Percentiles rank a stretch among this genome's conserved stretches.
Conservation (phyloP, 2,329 filamentous ascomycete genomes). For the Pseudocercospora ulei region DNA sequence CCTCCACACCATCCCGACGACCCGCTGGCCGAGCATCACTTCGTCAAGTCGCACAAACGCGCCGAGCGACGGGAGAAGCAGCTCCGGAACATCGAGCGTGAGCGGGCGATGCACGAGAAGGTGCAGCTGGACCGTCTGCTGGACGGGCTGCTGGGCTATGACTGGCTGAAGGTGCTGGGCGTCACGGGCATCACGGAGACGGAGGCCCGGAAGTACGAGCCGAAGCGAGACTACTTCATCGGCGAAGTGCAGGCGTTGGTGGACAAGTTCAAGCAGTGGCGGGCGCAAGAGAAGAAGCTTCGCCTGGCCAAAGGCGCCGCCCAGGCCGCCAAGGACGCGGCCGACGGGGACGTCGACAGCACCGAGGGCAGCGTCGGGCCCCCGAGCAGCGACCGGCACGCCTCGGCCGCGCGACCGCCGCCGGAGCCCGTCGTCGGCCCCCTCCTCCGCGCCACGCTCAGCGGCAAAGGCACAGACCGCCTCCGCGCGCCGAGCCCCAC, state of each 20-base stretch:
- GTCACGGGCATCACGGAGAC: conserved; percentile 75
- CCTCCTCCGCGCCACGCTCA: conserved; percentile 31
- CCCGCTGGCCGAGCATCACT: conserved; percentile 49
- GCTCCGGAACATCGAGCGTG: conserved; percentile 57
- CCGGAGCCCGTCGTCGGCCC: conserved; percentile 55
- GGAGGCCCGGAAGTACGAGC: conserved; percentile 77
- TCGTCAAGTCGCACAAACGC: conserved; percentile 50
- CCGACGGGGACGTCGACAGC: conserved; percentile 35
- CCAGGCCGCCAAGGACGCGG: conserved; percentile 42
- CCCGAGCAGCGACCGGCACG: conserved; percentile 61
- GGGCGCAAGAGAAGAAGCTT: conserved; percentile 74
- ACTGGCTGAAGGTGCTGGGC: conserved; percentile 89
- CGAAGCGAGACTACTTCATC: conserved; percentile 75
- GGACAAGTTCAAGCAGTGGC: conserved; percentile 81
- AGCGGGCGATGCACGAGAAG: conserved; percentile 57
- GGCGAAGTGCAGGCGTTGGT: conserved; percentile 70
- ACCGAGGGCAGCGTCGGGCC: conserved; percentile 41
- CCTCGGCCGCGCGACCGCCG: conserved; percentile 60
- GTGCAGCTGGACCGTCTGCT: conserved; percentile 57
- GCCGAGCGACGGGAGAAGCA: conserved; percentile 59
- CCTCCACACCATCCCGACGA: conserved; percentile 39
- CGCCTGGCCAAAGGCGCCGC: conserved; percentile 65
- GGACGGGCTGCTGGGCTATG: conserved; percentile 76
- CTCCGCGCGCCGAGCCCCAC: conserved; percentile 11
- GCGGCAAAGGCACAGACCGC: conserved; percentile 33